Evolutionary conservation across 768 basidiomycete species (phyloP).

Genomic region (Suillus occidentalis): DNA sequence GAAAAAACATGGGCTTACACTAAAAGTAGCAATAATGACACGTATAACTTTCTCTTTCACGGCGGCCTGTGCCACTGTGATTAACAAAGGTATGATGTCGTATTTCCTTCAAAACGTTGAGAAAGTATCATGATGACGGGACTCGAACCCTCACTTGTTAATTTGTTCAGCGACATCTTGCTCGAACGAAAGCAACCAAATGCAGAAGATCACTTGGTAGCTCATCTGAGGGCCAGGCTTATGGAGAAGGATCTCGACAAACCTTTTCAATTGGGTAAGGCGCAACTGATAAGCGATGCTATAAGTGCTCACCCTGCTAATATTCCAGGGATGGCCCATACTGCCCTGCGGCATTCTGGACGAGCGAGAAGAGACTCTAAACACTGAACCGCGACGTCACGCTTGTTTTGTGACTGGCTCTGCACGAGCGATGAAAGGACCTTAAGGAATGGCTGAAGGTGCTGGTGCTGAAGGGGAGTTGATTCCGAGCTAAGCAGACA

Average conservation of each 20-base stretch:
- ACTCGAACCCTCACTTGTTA: slow-evolving; percentile 62
- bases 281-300: too few relatives aligned
- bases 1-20: slow-evolving; percentile 44
- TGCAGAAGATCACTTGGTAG: slow-evolving; percentile 90
- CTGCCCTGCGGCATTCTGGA: slow-evolving; percentile 74
- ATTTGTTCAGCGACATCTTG: slow-evolving; percentile 80
- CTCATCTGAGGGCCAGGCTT: slow-evolving; percentile 90
- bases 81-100: slow-evolving; percentile 83
- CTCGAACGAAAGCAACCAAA: slow-evolving; percentile 95
- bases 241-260: slow-evolving; percentile 80
- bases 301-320: slow-evolving; percentile 55
- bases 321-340: slow-evolving; percentile 75
- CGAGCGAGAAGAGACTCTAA: slow-evolving; percentile 82
- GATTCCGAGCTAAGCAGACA: slow-evolving; percentile 45
- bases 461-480: slow-evolving; percentile 46
- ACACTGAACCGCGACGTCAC: slow-evolving; percentile 90
- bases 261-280: slow-evolving; percentile 38
- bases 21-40: slow-evolving; percentile 88
- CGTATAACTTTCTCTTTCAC: slow-evolving; percentile 98
- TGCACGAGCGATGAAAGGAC: slow-evolving; percentile 62
- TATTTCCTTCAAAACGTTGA: slow-evolving; percentile 61
- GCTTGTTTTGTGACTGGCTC: slow-evolving; percentile 61
- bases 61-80: slow-evolving; percentile 81
- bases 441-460: slow-evolving; percentile 60
- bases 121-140: neutral